Conservation (phyloP, 208 protist species). For the Acanthamoeba lugdunensis region DNA sequence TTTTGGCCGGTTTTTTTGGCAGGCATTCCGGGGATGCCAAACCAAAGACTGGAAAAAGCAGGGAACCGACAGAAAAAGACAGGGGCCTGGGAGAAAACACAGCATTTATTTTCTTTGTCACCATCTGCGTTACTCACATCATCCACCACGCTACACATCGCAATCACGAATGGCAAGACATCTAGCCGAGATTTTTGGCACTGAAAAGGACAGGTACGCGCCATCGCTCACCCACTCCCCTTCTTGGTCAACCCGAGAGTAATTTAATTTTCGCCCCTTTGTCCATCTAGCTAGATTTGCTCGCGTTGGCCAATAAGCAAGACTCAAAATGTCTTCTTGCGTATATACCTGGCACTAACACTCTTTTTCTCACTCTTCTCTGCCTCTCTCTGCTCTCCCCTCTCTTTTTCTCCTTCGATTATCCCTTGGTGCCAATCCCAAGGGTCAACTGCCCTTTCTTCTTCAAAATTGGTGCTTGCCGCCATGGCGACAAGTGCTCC, state of each 20-base stretch:
- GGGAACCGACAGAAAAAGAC: not conserved
- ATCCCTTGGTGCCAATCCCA: not conserved
- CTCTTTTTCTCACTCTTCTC: not conserved
- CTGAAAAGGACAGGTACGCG: conserved; percentile 30
- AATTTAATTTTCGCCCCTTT: conserved; percentile 12
- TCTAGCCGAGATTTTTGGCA: conserved; percentile 54
- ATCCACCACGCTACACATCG: too few species aligned
- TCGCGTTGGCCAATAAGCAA: not conserved
- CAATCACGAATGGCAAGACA: conserved; percentile 7
- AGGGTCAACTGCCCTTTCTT: conserved; percentile 82
- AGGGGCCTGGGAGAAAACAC: not conserved
- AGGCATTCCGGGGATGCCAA: not conserved
- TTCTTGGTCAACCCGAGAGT: conserved; percentile 3
- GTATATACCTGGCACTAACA: not conserved
- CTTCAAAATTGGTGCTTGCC: conserved; percentile 86
- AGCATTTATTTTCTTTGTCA: not conserved
- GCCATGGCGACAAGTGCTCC: conserved; percentile 83
- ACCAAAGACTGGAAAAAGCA: not conserved
- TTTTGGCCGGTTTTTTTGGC: not conserved
- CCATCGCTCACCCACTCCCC: not conserved
- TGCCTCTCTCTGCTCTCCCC: not conserved
- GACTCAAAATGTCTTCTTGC: not conserved
- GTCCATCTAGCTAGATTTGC: conserved; percentile 26
- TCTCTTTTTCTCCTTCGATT: not conserved
- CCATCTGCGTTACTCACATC: not conserved